Evolutionary conservation across 495 filamentous ascomycete species (phyloP).

Genomic region (Viridothelium virens): DNA sequence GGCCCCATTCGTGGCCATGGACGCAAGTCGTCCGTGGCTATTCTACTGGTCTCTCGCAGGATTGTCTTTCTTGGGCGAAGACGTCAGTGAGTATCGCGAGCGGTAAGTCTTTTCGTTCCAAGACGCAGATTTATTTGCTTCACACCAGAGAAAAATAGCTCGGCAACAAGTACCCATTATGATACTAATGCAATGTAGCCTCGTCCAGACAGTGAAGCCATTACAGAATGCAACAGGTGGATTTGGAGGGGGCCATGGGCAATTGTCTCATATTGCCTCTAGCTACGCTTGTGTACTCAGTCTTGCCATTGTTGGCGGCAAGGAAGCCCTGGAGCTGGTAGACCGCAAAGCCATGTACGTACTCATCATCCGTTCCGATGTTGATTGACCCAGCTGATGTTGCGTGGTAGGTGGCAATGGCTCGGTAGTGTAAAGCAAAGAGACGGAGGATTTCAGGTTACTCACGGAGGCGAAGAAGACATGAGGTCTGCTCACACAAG

Average conservation of each 20-base stretch:
- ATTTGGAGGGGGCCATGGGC: slow-evolving; percentile 90
- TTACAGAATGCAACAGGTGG: slow-evolving; percentile 80
- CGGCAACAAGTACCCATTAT: not conserved
- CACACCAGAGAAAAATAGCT: too few relatives aligned
- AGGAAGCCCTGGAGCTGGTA: slow-evolving; percentile 63
- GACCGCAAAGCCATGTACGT: slow-evolving; percentile 69
- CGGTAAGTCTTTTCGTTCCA: slow-evolving; percentile 38
- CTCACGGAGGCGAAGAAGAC: slow-evolving; percentile 78
- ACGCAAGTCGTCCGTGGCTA: slow-evolving; percentile 86
- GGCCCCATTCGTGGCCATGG: slow-evolving; percentile 54
- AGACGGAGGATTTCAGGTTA: slow-evolving; percentile 76
- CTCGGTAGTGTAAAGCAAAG: slow-evolving; percentile 72
- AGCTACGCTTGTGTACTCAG: slow-evolving; percentile 76
- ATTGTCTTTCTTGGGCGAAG: slow-evolving; percentile 64
- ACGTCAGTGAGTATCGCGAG: slow-evolving; percentile 60
- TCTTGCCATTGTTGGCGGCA: slow-evolving; percentile 65
- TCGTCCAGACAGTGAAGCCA: slow-evolving; percentile 61
- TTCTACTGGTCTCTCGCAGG: slow-evolving; percentile 82
- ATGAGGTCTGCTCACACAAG: slow-evolving; percentile 55
- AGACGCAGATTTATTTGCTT: too few relatives aligned
- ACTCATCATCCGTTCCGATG: slow-evolving; percentile 7
- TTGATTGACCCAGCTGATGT: slow-evolving; percentile 1
- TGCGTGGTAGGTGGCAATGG: slow-evolving; percentile 61
- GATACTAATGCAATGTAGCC: slow-evolving; percentile 32
- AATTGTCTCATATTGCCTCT: slow-evolving; percentile 78